Conservation (phyloP, 2,329 filamentous ascomycete genomes). For the Fusarium tupiense region DNA sequence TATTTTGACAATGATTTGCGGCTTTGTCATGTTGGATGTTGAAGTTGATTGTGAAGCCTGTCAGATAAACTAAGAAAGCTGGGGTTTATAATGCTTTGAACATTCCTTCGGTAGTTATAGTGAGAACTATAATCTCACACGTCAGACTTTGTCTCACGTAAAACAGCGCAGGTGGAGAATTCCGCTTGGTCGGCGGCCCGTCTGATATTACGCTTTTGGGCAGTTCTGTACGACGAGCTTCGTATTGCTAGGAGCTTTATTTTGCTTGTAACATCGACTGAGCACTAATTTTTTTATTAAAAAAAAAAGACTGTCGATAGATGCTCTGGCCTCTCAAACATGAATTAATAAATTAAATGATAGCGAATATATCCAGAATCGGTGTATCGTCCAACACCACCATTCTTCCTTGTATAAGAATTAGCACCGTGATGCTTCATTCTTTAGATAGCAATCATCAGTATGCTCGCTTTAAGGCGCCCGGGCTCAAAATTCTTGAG, state of each 20-base stretch:
- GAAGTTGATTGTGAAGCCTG: fast-evolving
- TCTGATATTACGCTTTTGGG: background rate
- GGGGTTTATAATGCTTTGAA: background rate
- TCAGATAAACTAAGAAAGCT: too few species aligned
- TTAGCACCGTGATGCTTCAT: too few species aligned
- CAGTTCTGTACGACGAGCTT: background rate
- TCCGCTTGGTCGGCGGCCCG: background rate
- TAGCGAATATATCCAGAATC: too few species aligned
- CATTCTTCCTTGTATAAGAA: too few species aligned
- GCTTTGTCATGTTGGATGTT: background rate
- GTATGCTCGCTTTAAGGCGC: background rate
- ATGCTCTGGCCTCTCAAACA: too few species aligned
- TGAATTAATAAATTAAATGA: too few species aligned
- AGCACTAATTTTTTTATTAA: too few species aligned
- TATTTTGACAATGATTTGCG: slow-evolving; percentile 31
- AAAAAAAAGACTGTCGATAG: too few species aligned
- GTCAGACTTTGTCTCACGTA: background rate
- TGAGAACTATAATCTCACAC: background rate
- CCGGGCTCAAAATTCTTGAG: background rate
- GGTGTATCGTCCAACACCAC: too few species aligned
- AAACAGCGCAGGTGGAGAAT: background rate
- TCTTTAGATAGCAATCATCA: background rate
- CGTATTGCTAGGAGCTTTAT: too few species aligned
- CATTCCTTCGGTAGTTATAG: background rate
- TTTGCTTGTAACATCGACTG: too few species aligned